Conservation (phyloP, 2,329 filamentous ascomycete species). For the Microcyclospora tardicrescens region DNA sequence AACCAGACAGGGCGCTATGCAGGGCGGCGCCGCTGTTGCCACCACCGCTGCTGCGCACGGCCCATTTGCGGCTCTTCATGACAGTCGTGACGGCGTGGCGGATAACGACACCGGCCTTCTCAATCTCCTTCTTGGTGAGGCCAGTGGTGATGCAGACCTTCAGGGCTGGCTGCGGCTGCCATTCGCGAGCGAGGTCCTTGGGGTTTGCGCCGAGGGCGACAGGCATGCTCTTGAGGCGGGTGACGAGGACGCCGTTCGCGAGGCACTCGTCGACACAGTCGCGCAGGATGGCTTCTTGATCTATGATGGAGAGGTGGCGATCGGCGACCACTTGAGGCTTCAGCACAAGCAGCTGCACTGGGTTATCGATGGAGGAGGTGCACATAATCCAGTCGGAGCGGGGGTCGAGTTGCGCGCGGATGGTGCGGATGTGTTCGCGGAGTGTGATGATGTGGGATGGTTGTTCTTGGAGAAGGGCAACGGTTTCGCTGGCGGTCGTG, state of each 20-base stretch:
- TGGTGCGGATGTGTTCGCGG: slow-evolving; percentile 72
- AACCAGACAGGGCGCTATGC: no score
- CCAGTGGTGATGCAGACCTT: slow-evolving; percentile 86
- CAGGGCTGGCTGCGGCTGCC: slow-evolving; percentile 63
- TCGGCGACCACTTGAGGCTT: slow-evolving; percentile 70
- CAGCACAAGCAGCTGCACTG: slow-evolving; percentile 68
- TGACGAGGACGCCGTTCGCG: slow-evolving; percentile 79
- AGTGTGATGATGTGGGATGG: slow-evolving; percentile 68
- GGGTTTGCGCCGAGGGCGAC: slow-evolving; percentile 43
- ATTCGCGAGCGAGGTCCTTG: slow-evolving; percentile 49
- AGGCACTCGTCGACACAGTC: slow-evolving; percentile 92
- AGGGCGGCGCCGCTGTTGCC: no score
- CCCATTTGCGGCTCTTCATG: slow-evolving; percentile 41
- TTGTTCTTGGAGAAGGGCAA: slow-evolving; percentile 72
- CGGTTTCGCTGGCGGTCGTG: slow-evolving; percentile 87
- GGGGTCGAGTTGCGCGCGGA: slow-evolving; percentile 80
- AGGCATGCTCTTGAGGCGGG: slow-evolving; percentile 68
- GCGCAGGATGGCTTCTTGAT: slow-evolving; percentile 74
- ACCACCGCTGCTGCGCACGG: no score
- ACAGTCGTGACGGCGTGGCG: slow-evolving; percentile 91
- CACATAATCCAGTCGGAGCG: slow-evolving; percentile 86
- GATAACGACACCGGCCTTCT: slow-evolving; percentile 80
- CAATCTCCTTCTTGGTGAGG: slow-evolving; percentile 83
- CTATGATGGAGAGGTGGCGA: slow-evolving; percentile 51
- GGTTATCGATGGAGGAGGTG: slow-evolving; percentile 72